Evolutionary conservation across 306 rosid genomes (phyloP).

Genomic region (Castanospermum australe): DNA sequence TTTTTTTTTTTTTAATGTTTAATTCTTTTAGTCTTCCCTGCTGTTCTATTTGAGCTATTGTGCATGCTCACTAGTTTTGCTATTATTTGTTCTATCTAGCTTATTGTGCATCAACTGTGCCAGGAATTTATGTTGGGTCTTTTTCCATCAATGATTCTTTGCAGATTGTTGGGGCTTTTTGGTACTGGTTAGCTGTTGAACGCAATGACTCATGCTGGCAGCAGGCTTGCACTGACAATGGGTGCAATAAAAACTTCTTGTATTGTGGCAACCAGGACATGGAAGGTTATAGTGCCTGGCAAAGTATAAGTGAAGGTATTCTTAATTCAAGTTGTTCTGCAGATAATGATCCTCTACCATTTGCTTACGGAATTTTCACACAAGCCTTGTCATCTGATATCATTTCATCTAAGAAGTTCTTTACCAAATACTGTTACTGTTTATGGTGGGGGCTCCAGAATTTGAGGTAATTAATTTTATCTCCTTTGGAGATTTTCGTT

Average conservation of each 20-base stretch:
- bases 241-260: constrained; percentile 50
- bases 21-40: constrained; percentile 14
- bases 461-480: constrained; percentile 59
- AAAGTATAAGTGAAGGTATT: constrained; percentile 10
- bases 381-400: constrained; percentile 70
- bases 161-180: constrained; percentile 96
- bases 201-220: constrained; percentile 97
- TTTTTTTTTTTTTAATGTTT: constrained; percentile 16
- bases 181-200: constrained; percentile 92
- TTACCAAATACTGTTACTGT: constrained; percentile 86
- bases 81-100: constrained; percentile 9
- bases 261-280: constrained; percentile 62
- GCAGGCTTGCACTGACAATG: constrained; percentile 43
- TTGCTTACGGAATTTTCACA: constrained; percentile 79
- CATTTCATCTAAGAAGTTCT: constrained; percentile 63
- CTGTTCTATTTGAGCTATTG: constrained; percentile 7
- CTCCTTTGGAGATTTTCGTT: constrained; percentile 5
- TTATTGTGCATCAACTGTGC: background rate
- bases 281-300: constrained; percentile 43
- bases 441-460: constrained; percentile 99
- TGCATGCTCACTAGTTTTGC: background rate
- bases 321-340: constrained; percentile 45
- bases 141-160: constrained; percentile 19
- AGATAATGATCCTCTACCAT: constrained; percentile 29
- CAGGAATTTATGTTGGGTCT: background rate